phyloP scores from a whole-genome alignment of 305 asterid genomes.

The Stenogyne calaminthoides region DNA sequence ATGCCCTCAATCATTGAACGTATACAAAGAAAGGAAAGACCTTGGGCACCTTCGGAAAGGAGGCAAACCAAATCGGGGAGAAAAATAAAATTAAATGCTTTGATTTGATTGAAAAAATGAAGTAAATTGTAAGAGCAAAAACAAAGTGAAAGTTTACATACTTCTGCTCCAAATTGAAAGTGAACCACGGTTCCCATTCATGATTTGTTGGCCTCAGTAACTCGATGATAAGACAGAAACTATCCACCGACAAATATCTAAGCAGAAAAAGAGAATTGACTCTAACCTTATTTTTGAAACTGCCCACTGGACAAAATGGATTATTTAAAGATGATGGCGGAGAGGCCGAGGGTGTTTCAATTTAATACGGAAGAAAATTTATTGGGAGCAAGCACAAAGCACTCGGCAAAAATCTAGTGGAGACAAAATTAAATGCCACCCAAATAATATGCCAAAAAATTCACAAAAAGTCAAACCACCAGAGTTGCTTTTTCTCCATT shows the following conservation, averaged over 20 bases:
- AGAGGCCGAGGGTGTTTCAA: slow-evolving; percentile 4
- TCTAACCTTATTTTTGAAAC: slow-evolving; percentile 14
- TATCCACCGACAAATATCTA: slow-evolving; percentile 11
- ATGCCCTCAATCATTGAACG: slow-evolving; percentile 5
- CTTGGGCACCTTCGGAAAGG: not conserved
- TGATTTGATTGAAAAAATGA: slow-evolving; percentile 5
- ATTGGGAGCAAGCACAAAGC: slow-evolving; percentile 12
- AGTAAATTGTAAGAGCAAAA: not conserved
- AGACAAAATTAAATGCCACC: not conserved
- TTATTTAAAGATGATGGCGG: slow-evolving; percentile 22
- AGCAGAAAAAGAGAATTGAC: not conserved
- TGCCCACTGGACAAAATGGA: slow-evolving; percentile 6
- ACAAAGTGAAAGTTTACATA: slow-evolving; percentile 23
- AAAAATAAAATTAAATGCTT: not conserved
- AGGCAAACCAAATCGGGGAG: not conserved
- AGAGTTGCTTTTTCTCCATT: not conserved
- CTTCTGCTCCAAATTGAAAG: slow-evolving; percentile 27
- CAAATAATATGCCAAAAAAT: slow-evolving; percentile 15
- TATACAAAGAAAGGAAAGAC: slow-evolving; percentile 16
- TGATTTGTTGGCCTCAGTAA: slow-evolving; percentile 22
- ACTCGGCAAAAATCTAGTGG: not conserved
- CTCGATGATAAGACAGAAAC: slow-evolving; percentile 17
- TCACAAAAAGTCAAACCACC: slow-evolving; percentile 11
- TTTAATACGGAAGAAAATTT: slow-evolving; percentile 11
- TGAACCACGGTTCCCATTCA: slow-evolving; percentile 27